Base-by-base conservation (phyloP, 148 eudicot genomes). In the Cornus controversa region DNA sequence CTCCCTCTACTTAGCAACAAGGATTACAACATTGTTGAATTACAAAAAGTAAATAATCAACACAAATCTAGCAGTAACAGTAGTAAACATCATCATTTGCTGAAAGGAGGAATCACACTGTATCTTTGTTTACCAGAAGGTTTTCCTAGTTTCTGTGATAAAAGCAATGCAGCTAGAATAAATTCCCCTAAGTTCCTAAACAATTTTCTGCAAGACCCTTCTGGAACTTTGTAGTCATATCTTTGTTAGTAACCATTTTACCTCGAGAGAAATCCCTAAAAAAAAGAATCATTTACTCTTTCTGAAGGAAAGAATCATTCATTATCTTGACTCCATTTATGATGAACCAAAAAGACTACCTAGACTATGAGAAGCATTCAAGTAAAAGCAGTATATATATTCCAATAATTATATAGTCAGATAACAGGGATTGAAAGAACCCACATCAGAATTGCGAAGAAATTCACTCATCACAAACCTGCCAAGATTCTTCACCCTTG, bases 401-500 rank as follows among this genome's bases (percentile, higher is more conserved):
- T 54, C 36, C 29, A 54, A 29, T 70, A 57, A 58, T 34, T 77
- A 28, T 69, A 9, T 11, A 34, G 62, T 16, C 36, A 37, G 20
- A 50, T 1, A 50, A 50, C 18, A 50, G 18, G 20, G 7, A 50
- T 50, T 50, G 20, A 11, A 50, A 50, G 57, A 13, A 13, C 57
- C 7, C 6, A 8, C 45, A 40, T 40, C 45, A 40, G 45, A 40
- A 13, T 40, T 63, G 6, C 29, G 31, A 53, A 63, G n/a, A 29
- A 45, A 66, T 24, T 65, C 54, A 62, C 62, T 73, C 31, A 28
- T 29, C 34, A 10, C 81, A 63, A 73, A 91, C 94, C 94, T 91
- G 94, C 92, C 92, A 91, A 72, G 94, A 91, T 75, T 91, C 94
- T 87, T 87, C 87, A 57, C 89, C 92, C 73, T 80, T 89, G 77